These are phyloP conservation scores for Alternaria triticimaculans DNA, from an alignment of 2,329 filamentous ascomycete species.

Conservation along the genomic window DNA sequence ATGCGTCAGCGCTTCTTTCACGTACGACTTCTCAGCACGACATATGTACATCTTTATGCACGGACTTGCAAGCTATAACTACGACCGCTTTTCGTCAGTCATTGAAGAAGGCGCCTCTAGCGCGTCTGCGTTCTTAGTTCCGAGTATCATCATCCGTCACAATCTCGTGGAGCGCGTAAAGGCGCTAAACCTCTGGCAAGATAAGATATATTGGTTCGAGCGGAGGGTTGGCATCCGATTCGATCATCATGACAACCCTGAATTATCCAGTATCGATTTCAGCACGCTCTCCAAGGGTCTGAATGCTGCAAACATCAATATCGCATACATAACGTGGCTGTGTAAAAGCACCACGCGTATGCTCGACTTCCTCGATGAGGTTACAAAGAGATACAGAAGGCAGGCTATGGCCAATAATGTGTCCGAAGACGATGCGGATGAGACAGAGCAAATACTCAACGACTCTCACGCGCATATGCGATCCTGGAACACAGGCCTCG, in stretches of 20 bases:
- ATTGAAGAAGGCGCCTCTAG: not conserved
- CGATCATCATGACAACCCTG: not conserved
- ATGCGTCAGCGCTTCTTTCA: conserved; percentile 21
- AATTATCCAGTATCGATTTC: conserved; percentile 9
- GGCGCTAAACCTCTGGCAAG: conserved; percentile 5
- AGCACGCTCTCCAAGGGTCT: conserved; percentile 7
- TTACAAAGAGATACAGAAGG: conserved; percentile 9
- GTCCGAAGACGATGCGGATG: no score
- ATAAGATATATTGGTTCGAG: conserved; percentile 15
- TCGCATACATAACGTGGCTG: conserved; percentile 5
- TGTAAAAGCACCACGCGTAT: conserved; percentile 12
- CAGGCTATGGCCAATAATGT: conserved; percentile 5
- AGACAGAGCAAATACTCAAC: not conserved
- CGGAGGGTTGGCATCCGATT: conserved; percentile 8
- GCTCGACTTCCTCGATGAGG: conserved; percentile 20
- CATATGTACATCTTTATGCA: conserved; percentile 27
- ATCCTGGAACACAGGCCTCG: conserved; percentile 13
- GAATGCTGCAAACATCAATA: conserved; percentile 11
- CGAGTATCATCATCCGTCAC: conserved; percentile 12
- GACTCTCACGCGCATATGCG: conserved; percentile 14
- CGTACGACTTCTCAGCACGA: conserved; percentile 22
- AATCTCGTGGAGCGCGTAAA: conserved; percentile 6
- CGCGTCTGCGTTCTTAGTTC: conserved; percentile 13
- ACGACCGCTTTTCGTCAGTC: not conserved
- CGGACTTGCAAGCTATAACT: conserved; percentile 1